A percentile compares a stretch with the other conserved stretches of the same genome.
phyloP scores from a whole-genome alignment of 768 basidiomycete genomes.

The Lentinula boryana region DNA sequence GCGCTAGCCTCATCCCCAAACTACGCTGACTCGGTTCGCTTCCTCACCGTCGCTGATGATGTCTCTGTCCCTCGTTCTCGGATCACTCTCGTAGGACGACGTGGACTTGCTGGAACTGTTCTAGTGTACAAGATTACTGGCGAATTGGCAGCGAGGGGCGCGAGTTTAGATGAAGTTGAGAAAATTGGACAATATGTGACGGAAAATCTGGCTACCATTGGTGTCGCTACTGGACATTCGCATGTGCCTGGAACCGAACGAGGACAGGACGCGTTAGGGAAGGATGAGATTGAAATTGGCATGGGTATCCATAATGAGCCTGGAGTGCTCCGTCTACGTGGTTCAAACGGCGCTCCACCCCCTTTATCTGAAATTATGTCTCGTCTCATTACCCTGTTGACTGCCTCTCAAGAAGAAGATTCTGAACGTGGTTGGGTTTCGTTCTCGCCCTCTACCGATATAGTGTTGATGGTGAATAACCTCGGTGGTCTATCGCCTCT shows the following conservation, averaged over 20 bases:
- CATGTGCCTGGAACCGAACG: constrained; percentile 81
- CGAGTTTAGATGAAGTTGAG: constrained; percentile 63
- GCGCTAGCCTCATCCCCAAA: constrained; percentile 73
- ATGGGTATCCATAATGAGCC: constrained; percentile 92
- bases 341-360: constrained; percentile 45
- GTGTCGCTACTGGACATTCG: constrained; percentile 84
- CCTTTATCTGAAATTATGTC: constrained; percentile 63
- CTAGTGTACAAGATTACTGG: constrained; percentile 91
- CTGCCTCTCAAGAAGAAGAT: constrained; percentile 52
- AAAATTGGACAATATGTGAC: constrained; percentile 59
- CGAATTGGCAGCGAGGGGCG: constrained; percentile 67
- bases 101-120: constrained; percentile 77
- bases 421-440: constrained; percentile 73
- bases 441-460: constrained; percentile 35
- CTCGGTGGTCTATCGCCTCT: constrained; percentile 82
- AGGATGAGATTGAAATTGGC: constrained; percentile 78
- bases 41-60: constrained; percentile 86
- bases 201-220: constrained; percentile 70
- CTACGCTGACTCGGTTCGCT: constrained; percentile 60
- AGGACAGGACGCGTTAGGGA: constrained; percentile 45
- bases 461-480: constrained; percentile 83
- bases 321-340: constrained; percentile 49
- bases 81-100: constrained; percentile 79
- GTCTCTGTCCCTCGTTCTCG: constrained; percentile 80
- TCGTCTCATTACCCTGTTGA: constrained; percentile 65